phyloP scores from a whole-genome alignment of 345 rosid species.

The Salix purpurea region DNA sequence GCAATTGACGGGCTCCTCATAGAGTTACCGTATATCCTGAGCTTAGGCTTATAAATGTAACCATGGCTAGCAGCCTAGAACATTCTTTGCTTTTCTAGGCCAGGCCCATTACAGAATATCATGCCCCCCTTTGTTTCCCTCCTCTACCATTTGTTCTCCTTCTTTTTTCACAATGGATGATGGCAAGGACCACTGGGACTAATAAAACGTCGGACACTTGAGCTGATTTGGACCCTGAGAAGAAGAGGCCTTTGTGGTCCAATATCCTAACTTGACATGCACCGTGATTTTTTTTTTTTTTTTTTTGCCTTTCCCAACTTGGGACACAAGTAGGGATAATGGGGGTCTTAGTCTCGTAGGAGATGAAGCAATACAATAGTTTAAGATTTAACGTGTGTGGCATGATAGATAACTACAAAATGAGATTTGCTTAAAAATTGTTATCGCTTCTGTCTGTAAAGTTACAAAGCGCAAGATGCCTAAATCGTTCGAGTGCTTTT shows the following conservation, averaged over 20 bases:
- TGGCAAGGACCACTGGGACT: neutral
- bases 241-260: neutral
- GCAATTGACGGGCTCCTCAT: neutral
- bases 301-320: neutral
- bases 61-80: neutral
- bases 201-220: too few species aligned
- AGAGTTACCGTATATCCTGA: neutral
- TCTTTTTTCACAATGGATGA: neutral
- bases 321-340: neutral
- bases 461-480: conserved; percentile 12
- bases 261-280: neutral
- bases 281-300: neutral
- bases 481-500: conserved; percentile 4
- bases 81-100: neutral
- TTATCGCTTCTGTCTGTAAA: conserved; percentile 13
- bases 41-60: neutral
- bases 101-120: neutral
- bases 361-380: neutral
- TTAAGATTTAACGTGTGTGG: conserved; percentile 4
- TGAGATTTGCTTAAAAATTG: conserved; percentile 18
- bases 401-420: neutral
- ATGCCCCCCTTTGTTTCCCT: neutral
- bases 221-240: too few species aligned
- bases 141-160: neutral
- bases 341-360: too few species aligned